Evolutionary conservation across 805 yeast genomes (phyloP).

Genomic region (Yarrowia porcina): DNA sequence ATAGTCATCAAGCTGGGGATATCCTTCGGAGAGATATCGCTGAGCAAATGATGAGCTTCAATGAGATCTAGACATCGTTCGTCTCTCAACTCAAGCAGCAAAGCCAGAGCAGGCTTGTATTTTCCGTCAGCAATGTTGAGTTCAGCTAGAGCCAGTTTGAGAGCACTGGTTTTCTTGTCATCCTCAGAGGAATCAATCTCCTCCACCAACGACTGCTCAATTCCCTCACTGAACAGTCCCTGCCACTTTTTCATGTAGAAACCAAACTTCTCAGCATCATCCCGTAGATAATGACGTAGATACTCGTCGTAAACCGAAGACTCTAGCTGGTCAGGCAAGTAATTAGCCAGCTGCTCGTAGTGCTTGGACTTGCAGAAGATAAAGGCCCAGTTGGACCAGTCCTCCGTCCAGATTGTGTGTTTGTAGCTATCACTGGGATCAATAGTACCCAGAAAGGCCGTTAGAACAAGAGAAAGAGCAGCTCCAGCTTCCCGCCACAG

Average conservation of each 20-base stretch:
- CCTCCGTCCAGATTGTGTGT: conserved; percentile 30
- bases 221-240: conserved; percentile 47
- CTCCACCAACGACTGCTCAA: conserved; percentile 50
- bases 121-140: conserved; percentile 57
- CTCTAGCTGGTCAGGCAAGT: conserved; percentile 51
- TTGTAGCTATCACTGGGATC: neutral
- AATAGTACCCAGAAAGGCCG: conserved; percentile 29
- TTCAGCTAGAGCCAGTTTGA: conserved; percentile 36
- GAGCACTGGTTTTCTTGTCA: conserved; percentile 30
- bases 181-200: conserved; percentile 39
- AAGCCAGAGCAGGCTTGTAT: conserved; percentile 61
- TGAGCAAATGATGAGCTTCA: conserved; percentile 58
- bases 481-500: conserved; percentile 57
- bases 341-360: conserved; percentile 46
- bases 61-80: conserved; percentile 54
- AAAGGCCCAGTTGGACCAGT: conserved; percentile 67
- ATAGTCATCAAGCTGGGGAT: conserved; percentile 4
- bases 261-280: conserved; percentile 42
- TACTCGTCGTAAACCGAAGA: conserved; percentile 46
- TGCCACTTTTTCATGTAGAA: conserved; percentile 58
- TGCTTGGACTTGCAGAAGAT: conserved; percentile 51
- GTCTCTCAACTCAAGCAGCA: conserved; percentile 57
- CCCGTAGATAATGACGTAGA: conserved; percentile 45
- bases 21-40: conserved; percentile 19
- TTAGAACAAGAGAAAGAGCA: conserved; percentile 47